Percentiles rank a stretch among this genome's conserved stretches.
phyloP scores from a whole-genome alignment of 176 grass and related monocot genomes.

The Secale cereale region DNA sequence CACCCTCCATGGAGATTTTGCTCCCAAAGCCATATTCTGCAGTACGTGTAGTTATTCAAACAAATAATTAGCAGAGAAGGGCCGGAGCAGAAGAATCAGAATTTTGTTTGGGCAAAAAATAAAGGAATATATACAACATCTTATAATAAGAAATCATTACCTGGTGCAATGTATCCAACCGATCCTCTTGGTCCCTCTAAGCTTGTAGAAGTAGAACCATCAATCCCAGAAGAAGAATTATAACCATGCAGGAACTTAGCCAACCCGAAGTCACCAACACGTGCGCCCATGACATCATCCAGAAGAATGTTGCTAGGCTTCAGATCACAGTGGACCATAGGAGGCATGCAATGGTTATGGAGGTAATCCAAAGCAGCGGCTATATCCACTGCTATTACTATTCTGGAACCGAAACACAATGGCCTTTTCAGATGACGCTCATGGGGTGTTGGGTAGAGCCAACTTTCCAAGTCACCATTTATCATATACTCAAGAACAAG shows the following conservation, averaged over 20 bases:
- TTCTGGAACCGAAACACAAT: conserved; percentile 29
- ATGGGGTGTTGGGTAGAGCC: too few relatives aligned
- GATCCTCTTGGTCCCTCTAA: conserved; percentile 13
- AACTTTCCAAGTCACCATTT: too few relatives aligned
- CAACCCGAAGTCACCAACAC: too few relatives aligned
- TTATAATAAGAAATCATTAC: background rate
- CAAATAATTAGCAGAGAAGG: background rate
- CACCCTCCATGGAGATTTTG: conserved; percentile 33
- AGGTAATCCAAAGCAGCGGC: too few relatives aligned
- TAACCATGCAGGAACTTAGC: too few relatives aligned
- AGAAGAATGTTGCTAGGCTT: too few relatives aligned
- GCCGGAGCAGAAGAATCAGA: background rate
- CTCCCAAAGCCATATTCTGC: conserved; percentile 50
- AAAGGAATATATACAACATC: background rate
- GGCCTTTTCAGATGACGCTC: background rate
- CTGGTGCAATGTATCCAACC: conserved; percentile 43
- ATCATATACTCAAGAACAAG: too few relatives aligned
- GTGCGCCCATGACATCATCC: too few relatives aligned
- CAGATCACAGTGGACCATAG: too few relatives aligned
- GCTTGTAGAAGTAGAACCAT: conserved; percentile 28
- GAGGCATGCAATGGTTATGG: too few relatives aligned
- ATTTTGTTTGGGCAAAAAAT: background rate
- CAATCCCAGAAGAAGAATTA: background rate
- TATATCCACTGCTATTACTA: conserved; percentile 5
- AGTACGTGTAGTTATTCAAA: background rate